Percentiles rank a stretch among this genome's conserved stretches.
Conservation (phyloP, 192 early-diverging fungal species). For the Rhizophlyctis rosea region DNA sequence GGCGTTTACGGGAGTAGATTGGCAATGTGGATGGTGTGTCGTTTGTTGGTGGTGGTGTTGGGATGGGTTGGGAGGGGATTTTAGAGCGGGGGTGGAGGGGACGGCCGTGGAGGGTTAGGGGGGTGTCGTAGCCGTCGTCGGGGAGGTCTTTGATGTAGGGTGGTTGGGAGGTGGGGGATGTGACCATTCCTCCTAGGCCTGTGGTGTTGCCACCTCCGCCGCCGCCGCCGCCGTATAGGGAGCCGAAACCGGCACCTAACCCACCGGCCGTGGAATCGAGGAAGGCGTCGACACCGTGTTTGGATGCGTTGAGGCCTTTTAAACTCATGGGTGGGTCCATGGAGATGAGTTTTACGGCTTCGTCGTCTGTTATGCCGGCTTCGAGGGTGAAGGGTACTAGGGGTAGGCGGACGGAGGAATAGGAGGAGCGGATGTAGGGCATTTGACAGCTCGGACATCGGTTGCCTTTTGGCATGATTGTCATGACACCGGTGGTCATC, state of each 20-base stretch:
- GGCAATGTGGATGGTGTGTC: conserved; percentile 36
- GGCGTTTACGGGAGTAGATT: conserved; percentile 29
- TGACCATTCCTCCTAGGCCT: conserved; percentile 14
- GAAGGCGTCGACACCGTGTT: too few relatives aligned
- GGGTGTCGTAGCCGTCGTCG: too few relatives aligned
- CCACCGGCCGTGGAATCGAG: conserved; percentile 8
- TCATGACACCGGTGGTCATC: conserved; percentile 39
- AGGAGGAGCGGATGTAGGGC: conserved; percentile 47
- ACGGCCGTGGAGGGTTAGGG: too few relatives aligned
- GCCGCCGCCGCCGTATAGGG: background rate
- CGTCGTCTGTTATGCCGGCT: conserved; percentile 40
- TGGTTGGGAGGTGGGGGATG: conserved; percentile 1
- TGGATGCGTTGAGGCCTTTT: too few relatives aligned
- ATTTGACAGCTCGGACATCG: conserved; percentile 46
- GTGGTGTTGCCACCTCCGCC: conserved; percentile 1
- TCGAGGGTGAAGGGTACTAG: conserved; percentile 45
- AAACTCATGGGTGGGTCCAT: conserved; percentile 22
- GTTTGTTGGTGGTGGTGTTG: too few relatives aligned
- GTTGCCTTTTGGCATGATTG: conserved; percentile 44
- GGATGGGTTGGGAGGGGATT: too few relatives aligned
- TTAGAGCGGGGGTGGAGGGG: too few relatives aligned
- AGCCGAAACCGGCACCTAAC: background rate
- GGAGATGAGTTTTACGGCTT: conserved; percentile 33
- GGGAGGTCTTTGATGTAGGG: conserved; percentile 18
- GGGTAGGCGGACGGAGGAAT: conserved; percentile 54